A percentile compares a stretch with the other conserved stretches of the same genome.
Evolutionary conservation across 345 rosid species (phyloP).

Genomic region (Erodium maritimum): DNA sequence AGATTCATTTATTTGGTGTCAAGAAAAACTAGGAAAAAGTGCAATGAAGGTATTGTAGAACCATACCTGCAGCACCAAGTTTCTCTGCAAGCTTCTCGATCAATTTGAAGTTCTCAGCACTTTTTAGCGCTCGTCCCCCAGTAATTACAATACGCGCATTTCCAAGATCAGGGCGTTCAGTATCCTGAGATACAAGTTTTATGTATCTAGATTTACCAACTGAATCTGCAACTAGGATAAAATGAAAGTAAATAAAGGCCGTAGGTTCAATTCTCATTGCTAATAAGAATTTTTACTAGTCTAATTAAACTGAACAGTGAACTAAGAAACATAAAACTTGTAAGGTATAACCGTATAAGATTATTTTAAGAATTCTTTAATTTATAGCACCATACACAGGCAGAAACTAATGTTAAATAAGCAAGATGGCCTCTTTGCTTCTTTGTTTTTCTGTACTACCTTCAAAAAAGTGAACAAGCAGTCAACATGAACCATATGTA

Average conservation of each 20-base stretch:
- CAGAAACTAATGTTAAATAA: background rate
- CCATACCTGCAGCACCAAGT: constrained; percentile 87
- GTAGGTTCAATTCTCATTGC: background rate
- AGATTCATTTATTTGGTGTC: background rate
- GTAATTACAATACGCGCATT: constrained; percentile 80
- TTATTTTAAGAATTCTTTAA: no score
- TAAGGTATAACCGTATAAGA: no score
- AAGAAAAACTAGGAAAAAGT: background rate
- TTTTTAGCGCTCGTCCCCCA: constrained; percentile 87
- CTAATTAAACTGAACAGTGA: background rate
- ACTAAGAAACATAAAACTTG: background rate
- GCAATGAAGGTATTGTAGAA: background rate
- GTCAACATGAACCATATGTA: background rate
- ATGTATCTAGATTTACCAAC: constrained; percentile 56
- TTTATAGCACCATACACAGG: background rate
- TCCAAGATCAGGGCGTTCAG: constrained; percentile 95
- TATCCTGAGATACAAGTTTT: constrained; percentile 55
- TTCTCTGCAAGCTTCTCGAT: constrained; percentile 92
- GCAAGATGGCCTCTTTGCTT: no score
- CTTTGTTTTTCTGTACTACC: background rate
- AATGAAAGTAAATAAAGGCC: background rate
- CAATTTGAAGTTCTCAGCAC: constrained; percentile 86
- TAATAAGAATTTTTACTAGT: background rate
- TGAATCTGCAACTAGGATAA: constrained; percentile 33
- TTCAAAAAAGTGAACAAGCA: background rate